Conservation (phyloP, 208 protist species). For the Trypanosoma cruzi region DNA sequence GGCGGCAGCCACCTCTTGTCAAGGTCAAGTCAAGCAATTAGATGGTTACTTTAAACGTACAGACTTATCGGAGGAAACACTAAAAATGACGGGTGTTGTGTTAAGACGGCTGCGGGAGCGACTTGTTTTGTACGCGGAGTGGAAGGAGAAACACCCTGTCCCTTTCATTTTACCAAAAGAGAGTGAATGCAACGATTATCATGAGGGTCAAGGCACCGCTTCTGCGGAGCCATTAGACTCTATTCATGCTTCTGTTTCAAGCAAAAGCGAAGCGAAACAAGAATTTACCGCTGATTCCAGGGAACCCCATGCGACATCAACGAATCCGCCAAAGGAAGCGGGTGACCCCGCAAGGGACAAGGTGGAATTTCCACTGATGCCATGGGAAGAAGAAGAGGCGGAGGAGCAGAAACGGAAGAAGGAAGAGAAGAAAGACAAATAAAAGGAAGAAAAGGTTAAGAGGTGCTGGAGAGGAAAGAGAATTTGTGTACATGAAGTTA, state of each 20-base stretch:
- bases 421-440: background rate
- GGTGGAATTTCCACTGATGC: constrained; percentile 78
- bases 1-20: constrained; percentile 40
- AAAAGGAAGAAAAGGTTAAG: background rate
- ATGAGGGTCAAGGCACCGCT: background rate
- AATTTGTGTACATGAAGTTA: too few relatives aligned
- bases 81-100: constrained; percentile 33
- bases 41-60: constrained; percentile 41
- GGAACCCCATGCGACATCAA: background rate
- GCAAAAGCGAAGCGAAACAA: background rate
- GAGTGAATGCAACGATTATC: background rate
- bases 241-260: background rate
- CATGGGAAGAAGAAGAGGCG: constrained; percentile 79
- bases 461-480: too few relatives aligned
- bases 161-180: background rate
- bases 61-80: constrained; percentile 38
- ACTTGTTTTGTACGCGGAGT: constrained; percentile 27
- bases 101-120: constrained; percentile 38
- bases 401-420: constrained; percentile 1
- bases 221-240: background rate
- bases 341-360: background rate
- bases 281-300: background rate
- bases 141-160: background rate
- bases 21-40: constrained; percentile 42
- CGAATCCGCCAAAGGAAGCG: background rate